Percentiles rank a stretch among this genome's conserved stretches.
These are phyloP conservation scores for Picea abies DNA, from an alignment of 83 land plant genomes.

Conservation along the genomic window DNA sequence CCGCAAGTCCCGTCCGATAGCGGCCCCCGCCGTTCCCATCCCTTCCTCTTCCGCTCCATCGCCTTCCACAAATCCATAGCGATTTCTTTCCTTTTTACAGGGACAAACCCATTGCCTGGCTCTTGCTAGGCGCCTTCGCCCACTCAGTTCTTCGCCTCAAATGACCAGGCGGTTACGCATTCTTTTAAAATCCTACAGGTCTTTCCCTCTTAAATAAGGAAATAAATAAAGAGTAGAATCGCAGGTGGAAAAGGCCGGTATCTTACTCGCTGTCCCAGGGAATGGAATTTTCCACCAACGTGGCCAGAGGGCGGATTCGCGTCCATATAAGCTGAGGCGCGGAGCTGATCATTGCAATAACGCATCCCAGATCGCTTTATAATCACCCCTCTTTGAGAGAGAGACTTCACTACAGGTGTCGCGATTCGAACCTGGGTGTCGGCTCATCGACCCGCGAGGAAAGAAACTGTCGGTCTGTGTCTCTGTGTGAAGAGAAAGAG, in stretches of 20 bases:
- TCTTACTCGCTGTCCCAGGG: neutral
- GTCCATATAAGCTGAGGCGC: neutral
- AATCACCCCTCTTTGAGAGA: too few relatives aligned
- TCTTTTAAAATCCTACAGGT: neutral
- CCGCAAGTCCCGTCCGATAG: slow-evolving; percentile 1
- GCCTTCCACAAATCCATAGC: neutral
- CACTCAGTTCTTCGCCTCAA: neutral
- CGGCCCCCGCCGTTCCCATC: neutral
- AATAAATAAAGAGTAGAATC: neutral
- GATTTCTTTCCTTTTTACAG: neutral
- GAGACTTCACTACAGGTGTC: neutral
- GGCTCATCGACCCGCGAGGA: neutral
- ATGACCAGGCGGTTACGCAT: neutral
- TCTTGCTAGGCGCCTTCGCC: neutral
- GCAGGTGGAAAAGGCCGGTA: neutral
- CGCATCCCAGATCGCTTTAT: too few relatives aligned
- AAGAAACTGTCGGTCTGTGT: too few relatives aligned
- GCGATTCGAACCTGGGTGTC: neutral
- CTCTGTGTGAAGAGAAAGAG: too few relatives aligned
- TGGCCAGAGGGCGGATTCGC: neutral
- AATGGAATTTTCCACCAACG: neutral
- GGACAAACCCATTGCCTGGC: neutral
- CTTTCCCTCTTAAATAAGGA: too few relatives aligned
- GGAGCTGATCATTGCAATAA: neutral
- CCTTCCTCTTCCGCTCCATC: neutral